Evolutionary conservation across 257 asterid genomes (phyloP).

Genomic region (Solanum paucissectum): DNA sequence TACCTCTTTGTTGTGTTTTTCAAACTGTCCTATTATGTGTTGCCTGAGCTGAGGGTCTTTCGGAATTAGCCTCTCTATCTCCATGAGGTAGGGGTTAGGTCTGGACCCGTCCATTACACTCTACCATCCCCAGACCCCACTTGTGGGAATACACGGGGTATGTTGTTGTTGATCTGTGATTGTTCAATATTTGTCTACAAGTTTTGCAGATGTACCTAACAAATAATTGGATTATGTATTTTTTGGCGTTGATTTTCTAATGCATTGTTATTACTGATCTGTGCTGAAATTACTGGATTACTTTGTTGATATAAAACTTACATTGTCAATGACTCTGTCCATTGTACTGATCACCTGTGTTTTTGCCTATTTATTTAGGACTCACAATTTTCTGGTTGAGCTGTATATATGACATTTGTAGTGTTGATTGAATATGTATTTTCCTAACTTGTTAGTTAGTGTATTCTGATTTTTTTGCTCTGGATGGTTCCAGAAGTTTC

Average conservation of each 20-base stretch:
- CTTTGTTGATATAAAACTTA: not conserved
- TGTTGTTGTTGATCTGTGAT: not conserved
- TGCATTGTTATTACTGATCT: not conserved
- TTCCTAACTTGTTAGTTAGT: too few species aligned
- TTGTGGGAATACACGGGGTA: not conserved
- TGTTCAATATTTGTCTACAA: not conserved
- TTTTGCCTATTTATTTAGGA: not conserved
- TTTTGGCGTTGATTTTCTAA: not conserved
- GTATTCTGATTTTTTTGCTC: not conserved
- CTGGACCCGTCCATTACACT: not conserved
- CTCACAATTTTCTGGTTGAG: not conserved
- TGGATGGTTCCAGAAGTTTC: not conserved
- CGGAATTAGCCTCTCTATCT: not conserved
- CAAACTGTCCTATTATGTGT: not conserved
- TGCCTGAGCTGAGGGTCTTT: not conserved
- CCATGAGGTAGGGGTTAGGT: not conserved
- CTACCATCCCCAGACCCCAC: not conserved
- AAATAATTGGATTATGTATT: not conserved
- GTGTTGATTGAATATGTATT: not conserved
- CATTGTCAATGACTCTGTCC: not conserved
- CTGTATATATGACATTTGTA: not conserved
- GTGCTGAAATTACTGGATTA: not conserved
- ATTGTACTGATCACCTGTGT: not conserved
- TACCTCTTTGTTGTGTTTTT: not conserved
- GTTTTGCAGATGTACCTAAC: not conserved